These are phyloP conservation scores for Colletotrichum echinochloae DNA, from an alignment of 2,329 filamentous ascomycete genomes.

Conservation along the genomic window DNA sequence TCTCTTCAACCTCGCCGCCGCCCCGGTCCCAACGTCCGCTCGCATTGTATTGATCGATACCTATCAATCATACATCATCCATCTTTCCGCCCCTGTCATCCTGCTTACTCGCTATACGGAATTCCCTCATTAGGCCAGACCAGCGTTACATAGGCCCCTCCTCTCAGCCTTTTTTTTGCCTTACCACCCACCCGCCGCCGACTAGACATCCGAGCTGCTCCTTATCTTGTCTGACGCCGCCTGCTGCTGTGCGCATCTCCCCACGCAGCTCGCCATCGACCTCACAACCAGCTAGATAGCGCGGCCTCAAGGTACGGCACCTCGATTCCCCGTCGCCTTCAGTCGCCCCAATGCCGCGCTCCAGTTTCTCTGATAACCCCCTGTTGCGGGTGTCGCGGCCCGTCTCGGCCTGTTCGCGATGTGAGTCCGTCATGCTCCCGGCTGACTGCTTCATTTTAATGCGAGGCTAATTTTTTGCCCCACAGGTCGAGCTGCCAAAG, in stretches of 20 bases:
- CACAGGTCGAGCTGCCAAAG: constrained; percentile 85
- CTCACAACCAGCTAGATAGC: constrained; percentile 9
- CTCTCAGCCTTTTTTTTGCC: not conserved
- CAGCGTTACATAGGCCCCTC: not conserved
- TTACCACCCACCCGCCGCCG: no score
- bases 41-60: constrained; percentile 1
- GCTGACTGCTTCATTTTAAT: constrained; percentile 38
- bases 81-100: not conserved
- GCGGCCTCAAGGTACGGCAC: constrained; percentile 26
- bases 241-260: no score
- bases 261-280: not conserved
- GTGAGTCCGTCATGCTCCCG: constrained; percentile 54
- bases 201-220: not conserved
- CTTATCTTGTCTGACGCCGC: not conserved
- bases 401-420: constrained; percentile 84
- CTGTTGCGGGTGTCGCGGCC: constrained; percentile 80
- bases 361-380: constrained; percentile 66
- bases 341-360: constrained; percentile 54
- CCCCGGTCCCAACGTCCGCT: constrained; percentile 6
- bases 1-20: constrained; percentile 7
- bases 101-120: not conserved
- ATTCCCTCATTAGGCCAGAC: not conserved
- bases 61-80: not conserved
- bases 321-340: constrained; percentile 22
- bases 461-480: constrained; percentile 35